Evolutionary conservation across 768 basidiomycete genomes (phyloP).

Genomic region (Tephrocybe sp.): DNA sequence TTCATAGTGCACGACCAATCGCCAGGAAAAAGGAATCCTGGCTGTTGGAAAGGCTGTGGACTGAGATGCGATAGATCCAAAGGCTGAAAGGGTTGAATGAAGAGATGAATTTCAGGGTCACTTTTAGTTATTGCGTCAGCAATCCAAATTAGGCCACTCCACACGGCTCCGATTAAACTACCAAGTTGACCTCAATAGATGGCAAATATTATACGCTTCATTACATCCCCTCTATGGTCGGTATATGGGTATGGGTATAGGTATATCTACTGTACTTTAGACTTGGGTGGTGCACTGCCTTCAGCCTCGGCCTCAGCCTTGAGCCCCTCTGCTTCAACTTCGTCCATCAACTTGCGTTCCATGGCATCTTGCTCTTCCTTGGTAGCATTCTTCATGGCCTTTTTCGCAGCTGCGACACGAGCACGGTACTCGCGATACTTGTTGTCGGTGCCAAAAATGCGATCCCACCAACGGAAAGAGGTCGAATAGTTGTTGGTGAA

Average conservation of each 20-base stretch:
- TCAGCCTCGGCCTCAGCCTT: conserved; percentile 61
- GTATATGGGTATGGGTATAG: conserved; percentile 10
- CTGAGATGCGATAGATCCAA: conserved; percentile 16
- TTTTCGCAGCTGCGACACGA: conserved; percentile 62
- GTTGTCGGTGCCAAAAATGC: conserved; percentile 83
- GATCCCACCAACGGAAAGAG: conserved; percentile 93
- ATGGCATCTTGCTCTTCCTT: conserved; percentile 51
- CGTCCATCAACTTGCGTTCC: conserved; percentile 61
- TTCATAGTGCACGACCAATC: conserved; percentile 69
- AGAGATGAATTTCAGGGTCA: conserved; percentile 19
- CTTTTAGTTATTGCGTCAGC: conserved; percentile 21
- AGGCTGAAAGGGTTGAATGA: conserved; percentile 6
- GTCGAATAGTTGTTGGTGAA: conserved; percentile 94
- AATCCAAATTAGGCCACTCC: conserved; percentile 18
- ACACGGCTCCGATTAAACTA: background rate
- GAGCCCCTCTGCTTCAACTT: conserved; percentile 73
- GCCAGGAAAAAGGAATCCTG: conserved; percentile 30
- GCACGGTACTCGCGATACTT: conserved; percentile 83
- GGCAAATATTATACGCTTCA: background rate
- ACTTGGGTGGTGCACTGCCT: conserved; percentile 27
- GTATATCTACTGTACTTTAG: conserved; percentile 35
- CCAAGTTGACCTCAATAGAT: too few species aligned
- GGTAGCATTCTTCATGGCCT: conserved; percentile 47
- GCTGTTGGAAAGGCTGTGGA: conserved; percentile 10
- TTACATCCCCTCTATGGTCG: background rate